phyloP scores from a whole-genome alignment of 768 basidiomycete species.

The Auricularia sp. region DNA sequence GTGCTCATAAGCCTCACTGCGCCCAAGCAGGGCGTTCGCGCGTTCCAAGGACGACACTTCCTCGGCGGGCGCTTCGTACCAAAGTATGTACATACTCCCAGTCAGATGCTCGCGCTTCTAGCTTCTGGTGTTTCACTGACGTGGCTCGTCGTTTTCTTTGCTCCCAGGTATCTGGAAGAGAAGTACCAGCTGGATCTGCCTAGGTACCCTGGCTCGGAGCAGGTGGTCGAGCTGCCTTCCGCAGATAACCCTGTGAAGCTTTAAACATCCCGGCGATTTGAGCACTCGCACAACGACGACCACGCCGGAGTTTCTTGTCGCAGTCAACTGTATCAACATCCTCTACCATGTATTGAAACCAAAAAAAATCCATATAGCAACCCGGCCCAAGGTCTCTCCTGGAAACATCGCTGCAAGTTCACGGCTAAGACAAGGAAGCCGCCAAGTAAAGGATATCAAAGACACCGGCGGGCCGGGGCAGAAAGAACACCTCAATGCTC shows the following conservation, averaged over 20 bases:
- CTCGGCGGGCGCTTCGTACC: conserved; percentile 91
- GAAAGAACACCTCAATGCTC: no score
- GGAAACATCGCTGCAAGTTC: no score
- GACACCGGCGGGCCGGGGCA: no score
- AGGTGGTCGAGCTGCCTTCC: conserved; percentile 72
- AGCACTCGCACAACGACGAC: no score
- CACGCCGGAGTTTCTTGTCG: no score
- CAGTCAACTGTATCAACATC: no score
- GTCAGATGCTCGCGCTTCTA: neutral
- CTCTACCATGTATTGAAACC: no score
- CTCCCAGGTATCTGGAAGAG: conserved; percentile 52
- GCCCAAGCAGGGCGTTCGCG: conserved; percentile 78
- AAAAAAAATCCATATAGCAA: no score
- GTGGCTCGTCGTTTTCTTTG: neutral
- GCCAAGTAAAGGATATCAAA: no score
- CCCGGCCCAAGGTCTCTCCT: no score
- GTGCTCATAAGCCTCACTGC: conserved; percentile 87
- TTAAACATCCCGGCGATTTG: neutral
- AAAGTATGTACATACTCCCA: conserved; percentile 40
- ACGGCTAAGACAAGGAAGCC: no score
- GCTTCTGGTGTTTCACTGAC: neutral
- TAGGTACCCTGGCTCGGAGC: conserved; percentile 63
- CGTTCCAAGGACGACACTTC: conserved; percentile 77
- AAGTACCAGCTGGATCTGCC: conserved; percentile 76
- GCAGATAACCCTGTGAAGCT: neutral